Conservation (phyloP, 441 rosid genomes). For the Flueggea neowawraea region DNA sequence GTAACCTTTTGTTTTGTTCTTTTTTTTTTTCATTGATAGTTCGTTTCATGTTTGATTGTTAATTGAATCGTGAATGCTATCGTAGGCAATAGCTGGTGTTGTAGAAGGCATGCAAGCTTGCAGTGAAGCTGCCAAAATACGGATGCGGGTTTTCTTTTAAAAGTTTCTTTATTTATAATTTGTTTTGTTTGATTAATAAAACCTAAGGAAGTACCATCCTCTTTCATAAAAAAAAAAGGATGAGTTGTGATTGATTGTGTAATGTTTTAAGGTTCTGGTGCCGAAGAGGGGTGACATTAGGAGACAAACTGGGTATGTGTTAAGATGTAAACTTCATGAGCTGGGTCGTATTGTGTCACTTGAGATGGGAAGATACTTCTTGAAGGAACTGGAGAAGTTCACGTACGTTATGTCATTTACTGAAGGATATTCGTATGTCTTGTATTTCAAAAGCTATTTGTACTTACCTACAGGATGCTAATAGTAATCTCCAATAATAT, state of each 20-base stretch:
- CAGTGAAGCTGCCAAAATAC: constrained; percentile 70
- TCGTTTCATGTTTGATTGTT: too few species aligned
- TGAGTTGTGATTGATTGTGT: too few species aligned
- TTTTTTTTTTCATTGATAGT: too few species aligned
- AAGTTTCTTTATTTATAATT: background rate
- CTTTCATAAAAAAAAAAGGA: too few species aligned
- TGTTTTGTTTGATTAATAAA: constrained; percentile 3
- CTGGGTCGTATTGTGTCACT: constrained; percentile 94
- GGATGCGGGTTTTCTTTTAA: too few species aligned
- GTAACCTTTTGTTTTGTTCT: too few species aligned
- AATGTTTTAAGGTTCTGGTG: constrained; percentile 97
- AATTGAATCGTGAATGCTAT: too few species aligned
- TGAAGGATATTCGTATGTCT: background rate
- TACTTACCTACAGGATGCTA: too few species aligned
- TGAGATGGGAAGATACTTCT: constrained; percentile 97
- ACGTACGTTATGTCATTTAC: constrained; percentile 33
- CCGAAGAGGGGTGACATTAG: constrained; percentile 98
- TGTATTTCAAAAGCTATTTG: too few species aligned
- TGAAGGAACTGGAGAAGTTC: constrained; percentile 98
- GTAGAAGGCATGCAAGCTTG: constrained; percentile 86
- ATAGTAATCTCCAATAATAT: too few species aligned
- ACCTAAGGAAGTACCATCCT: too few species aligned
- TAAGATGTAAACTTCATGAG: constrained; percentile 70
- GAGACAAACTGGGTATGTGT: constrained; percentile 91
- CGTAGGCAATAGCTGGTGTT: constrained; percentile 84